Evolutionary conservation across 257 asterid species (phyloP).

Genomic region (Solanum tacnaense): DNA sequence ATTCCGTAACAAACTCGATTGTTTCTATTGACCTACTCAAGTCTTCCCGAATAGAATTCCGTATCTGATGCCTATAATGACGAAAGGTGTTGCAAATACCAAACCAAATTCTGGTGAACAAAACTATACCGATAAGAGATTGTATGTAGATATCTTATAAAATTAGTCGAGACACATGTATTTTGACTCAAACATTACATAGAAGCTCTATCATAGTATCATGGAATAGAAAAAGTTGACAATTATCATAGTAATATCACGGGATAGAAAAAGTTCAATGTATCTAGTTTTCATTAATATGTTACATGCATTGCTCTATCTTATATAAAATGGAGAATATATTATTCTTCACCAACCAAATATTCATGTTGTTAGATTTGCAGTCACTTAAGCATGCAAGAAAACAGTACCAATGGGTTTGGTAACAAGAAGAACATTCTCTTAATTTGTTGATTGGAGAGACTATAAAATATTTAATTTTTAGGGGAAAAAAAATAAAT

Average conservation of each 20-base stretch:
- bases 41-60: too few species aligned
- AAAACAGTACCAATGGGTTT: background rate
- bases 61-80: background rate
- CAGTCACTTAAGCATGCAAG: background rate
- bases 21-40: background rate
- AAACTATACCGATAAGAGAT: accelerated
- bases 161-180: background rate
- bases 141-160: accelerated
- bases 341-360: background rate
- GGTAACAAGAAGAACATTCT: background rate
- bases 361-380: background rate
- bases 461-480: background rate
- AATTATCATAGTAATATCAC: background rate
- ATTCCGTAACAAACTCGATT: background rate
- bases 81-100: background rate
- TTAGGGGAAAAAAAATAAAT: too few species aligned
- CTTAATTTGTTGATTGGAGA: background rate
- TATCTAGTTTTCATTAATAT: background rate
- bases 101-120: accelerated
- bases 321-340: background rate
- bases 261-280: background rate
- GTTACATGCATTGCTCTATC: background rate
- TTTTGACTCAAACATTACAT: background rate
- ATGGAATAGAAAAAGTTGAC: background rate
- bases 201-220: background rate